phyloP scores from a whole-genome alignment of 23 red algal species.

The Agarophyton chilense region DNA sequence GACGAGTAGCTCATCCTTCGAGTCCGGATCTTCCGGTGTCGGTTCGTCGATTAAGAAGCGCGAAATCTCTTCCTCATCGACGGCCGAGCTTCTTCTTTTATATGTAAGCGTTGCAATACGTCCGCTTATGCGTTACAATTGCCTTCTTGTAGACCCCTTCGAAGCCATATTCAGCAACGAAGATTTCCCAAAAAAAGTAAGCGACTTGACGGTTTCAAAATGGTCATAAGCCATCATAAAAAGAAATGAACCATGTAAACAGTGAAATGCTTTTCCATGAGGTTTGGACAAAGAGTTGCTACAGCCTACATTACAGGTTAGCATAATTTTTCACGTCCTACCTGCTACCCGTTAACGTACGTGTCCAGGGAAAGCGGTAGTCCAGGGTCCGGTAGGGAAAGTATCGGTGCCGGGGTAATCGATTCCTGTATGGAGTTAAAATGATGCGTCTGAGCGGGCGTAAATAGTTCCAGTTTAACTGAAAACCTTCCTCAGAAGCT shows the following conservation, averaged over 20 bases:
- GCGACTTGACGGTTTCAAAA: background rate
- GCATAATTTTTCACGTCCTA: background rate
- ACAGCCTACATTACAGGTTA: conserved; percentile 10
- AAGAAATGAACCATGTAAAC: conserved; percentile 6
- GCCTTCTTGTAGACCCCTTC: background rate
- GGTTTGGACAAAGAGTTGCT: background rate
- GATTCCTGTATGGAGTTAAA: background rate
- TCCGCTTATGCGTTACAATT: background rate
- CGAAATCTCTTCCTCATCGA: background rate
- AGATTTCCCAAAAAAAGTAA: conserved; percentile 16
- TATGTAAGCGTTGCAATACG: background rate
- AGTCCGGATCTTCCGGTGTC: no score
- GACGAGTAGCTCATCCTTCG: no score
- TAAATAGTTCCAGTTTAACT: background rate
- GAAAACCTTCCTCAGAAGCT: conserved; percentile 22
- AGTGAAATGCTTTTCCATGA: background rate
- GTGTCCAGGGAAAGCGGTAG: background rate
- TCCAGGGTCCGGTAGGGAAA: background rate
- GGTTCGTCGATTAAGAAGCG: no score
- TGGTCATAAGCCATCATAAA: conserved; percentile 10
- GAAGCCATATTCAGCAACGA: conserved; percentile 32
- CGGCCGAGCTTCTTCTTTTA: background rate
- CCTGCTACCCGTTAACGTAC: background rate
- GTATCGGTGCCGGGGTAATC: background rate
- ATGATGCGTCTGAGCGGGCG: background rate